Base-by-base conservation (phyloP, 2,329 filamentous ascomycete genomes). In the Aspergillus transmontanensis region DNA sequence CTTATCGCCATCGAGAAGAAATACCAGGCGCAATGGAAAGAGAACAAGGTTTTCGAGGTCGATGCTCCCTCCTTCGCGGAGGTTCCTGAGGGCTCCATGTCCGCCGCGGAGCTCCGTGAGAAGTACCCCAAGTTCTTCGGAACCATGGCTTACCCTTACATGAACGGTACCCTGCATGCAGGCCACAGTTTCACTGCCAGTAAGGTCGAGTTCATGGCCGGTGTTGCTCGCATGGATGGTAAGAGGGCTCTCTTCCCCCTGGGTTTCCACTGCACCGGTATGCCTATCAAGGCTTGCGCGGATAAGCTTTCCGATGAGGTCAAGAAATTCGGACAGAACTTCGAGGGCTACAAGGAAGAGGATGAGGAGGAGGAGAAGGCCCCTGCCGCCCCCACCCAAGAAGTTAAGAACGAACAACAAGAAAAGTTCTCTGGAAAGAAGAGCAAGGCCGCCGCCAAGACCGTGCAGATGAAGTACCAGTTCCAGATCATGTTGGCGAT, bases 211-310 rank as follows among this genome's bases (percentile, higher is more conserved):
- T 99, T 98, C 78, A 90, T 89, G 62, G 87, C 90, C 28, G 93
- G 94, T 50, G 94, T 93, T 75, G 90, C 91, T 54, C 86, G 94
- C 61, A 96, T 98, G 92, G 88, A 93, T 77, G 95, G 95, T 74
- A 94, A 94, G 83, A 86, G 90, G 59, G 85, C 90, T 62, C 84
- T 98, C 59, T 97, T 95, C 77, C 95, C 95, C 62, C 90, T 95
- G 74, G 95, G 94, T 36, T 99, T 93, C 83, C 95, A 99, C 84
- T 93, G 91, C 81, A 98, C 94, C 0, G 95, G 95, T 72, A 96
- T 99, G 90, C 93, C 94, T 53, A 99, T 99, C 84, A 97, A 97
- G 81, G 94, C 95, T 6, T 96, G 92, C 73, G 93, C 95, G 60
- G 94, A 99, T 83, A 98, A 98, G 84, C 87, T 99, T 53, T 88